phyloP scores from a whole-genome alignment of 148 eudicot species.

The Camellia sinensis region DNA sequence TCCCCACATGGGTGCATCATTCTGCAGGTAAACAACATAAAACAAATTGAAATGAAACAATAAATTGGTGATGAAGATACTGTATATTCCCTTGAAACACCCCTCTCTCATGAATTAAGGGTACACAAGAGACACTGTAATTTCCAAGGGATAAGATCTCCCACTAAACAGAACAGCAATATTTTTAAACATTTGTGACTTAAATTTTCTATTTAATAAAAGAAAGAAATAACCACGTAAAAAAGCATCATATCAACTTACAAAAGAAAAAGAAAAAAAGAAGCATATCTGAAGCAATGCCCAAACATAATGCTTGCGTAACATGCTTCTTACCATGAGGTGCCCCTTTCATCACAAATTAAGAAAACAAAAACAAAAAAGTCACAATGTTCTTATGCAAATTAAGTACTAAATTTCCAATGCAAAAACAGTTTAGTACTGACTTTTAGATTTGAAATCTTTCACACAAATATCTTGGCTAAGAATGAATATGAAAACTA shows the following conservation, averaged over 20 bases:
- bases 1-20: slow-evolving; percentile 78
- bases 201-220: too few relatives aligned
- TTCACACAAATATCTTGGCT: too few relatives aligned
- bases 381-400: not conserved
- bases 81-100: not conserved
- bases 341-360: not conserved
- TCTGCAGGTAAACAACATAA: slow-evolving; percentile 39
- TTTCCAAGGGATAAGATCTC: not conserved
- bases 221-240: not conserved
- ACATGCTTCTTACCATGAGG: not conserved
- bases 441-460: not conserved
- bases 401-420: too few relatives aligned
- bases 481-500: not conserved
- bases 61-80: not conserved
- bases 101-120: not conserved
- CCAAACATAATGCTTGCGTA: not conserved
- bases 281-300: not conserved
- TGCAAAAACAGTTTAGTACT: not conserved
- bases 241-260: not conserved
- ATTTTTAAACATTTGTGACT: not conserved
- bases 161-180: not conserved
- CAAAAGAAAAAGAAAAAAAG: too few relatives aligned
- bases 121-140: too few relatives aligned
- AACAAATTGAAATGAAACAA: not conserved
- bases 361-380: too few relatives aligned